Percentiles rank a stretch among this genome's conserved stretches.
Evolutionary conservation across 1,284 basidiomycete genomes (phyloP).

Genomic region (Tylopilus orsonianus): DNA sequence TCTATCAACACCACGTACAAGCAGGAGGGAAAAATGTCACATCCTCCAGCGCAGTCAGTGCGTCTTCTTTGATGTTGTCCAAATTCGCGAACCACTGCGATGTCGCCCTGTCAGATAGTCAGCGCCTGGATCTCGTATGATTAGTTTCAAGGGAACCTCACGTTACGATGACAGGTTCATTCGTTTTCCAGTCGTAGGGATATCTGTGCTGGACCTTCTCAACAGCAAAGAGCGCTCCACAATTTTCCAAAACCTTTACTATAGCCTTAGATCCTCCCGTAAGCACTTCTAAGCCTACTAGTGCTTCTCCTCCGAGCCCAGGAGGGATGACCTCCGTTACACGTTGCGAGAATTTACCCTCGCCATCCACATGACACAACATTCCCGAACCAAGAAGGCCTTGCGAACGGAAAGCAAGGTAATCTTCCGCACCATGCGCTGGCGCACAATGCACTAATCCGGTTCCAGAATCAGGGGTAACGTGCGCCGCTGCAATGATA

Average conservation of each 20-base stretch:
- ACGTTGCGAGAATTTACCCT: conserved; percentile 70
- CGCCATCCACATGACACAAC: conserved; percentile 79
- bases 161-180: conserved; percentile 90
- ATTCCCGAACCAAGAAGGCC: conserved; percentile 47
- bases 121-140: neutral
- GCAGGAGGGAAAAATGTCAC: conserved; percentile 79
- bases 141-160: conserved; percentile 35
- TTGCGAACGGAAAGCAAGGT: conserved; percentile 63
- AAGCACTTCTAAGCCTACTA: conserved; percentile 77
- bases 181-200: conserved; percentile 97
- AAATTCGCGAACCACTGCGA: conserved; percentile 98
- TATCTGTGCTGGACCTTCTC: conserved; percentile 85
- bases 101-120: conserved; percentile 66
- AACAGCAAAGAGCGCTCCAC: conserved; percentile 65
- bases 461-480: conserved; percentile 89
- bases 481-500: conserved; percentile 64
- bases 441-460: conserved; percentile 96
- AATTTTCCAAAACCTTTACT: conserved; percentile 59
- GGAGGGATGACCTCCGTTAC: conserved; percentile 56
- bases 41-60: conserved; percentile 67
- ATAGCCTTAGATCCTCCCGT: conserved; percentile 68
- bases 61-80: conserved; percentile 77
- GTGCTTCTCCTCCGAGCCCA: conserved; percentile 37
- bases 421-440: conserved; percentile 94
- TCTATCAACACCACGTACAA: conserved; percentile 44